Percentiles rank a stretch among this genome's conserved stretches.
phyloP scores from a whole-genome alignment of 1,139 yeast genomes.

The Blastobotrys apis region DNA sequence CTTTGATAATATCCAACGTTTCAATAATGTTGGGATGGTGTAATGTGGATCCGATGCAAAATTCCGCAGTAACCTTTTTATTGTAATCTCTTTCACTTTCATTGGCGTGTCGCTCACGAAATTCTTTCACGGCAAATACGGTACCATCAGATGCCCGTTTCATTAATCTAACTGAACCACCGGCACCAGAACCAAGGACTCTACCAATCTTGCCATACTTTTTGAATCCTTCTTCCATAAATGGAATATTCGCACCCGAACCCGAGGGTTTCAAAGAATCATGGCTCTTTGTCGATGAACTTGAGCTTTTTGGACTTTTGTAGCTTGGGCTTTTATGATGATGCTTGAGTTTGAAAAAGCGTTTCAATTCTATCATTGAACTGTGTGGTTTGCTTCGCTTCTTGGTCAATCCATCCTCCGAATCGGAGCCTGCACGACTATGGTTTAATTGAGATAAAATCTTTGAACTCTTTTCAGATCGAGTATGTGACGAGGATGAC shows the following conservation, averaged over 20 bases:
- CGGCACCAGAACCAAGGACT: conserved; percentile 94
- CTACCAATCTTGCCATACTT: conserved; percentile 89
- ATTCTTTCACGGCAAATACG: conserved; percentile 95
- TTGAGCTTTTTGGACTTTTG: conserved; percentile 14
- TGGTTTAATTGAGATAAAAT: conserved; percentile 8
- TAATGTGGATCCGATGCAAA: conserved; percentile 92
- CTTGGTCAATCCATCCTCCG: conserved; percentile 14
- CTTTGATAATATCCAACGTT: conserved; percentile 87
- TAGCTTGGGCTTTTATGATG: conserved; percentile 12
- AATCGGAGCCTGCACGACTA: conserved; percentile 12
- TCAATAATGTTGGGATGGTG: conserved; percentile 93
- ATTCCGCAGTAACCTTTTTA: conserved; percentile 94
- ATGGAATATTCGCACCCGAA: conserved; percentile 32
- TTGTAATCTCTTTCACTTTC: conserved; percentile 88
- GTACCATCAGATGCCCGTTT: conserved; percentile 75
- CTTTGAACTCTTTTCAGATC: conserved; percentile 10
- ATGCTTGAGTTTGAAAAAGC: conserved; percentile 34
- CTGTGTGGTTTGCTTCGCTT: conserved; percentile 26
- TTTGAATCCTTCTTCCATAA: conserved; percentile 45
- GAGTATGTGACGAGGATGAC: neutral
- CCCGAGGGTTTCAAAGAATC: neutral
- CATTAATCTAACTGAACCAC: conserved; percentile 89
- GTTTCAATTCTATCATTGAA: conserved; percentile 39
- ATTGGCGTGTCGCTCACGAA: conserved; percentile 76
- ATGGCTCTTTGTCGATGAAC: conserved; percentile 11